A percentile compares a stretch with the other conserved stretches of the same genome.
phyloP scores from a whole-genome alignment of 495 filamentous ascomycete genomes.

The Podospora comata region DNA sequence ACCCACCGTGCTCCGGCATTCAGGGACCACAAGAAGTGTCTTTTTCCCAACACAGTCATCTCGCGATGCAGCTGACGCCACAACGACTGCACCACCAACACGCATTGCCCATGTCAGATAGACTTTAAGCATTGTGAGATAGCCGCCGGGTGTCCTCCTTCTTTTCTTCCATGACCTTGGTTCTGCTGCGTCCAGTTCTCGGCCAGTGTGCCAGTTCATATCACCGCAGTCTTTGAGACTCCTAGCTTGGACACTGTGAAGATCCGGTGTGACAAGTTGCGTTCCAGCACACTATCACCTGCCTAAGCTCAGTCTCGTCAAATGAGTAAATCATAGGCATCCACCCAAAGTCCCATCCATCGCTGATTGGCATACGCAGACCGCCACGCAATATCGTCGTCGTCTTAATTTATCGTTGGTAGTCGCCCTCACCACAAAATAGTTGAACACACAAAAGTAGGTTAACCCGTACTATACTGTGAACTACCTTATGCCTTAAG shows the following conservation, averaged over 20 bases:
- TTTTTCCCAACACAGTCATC: not conserved
- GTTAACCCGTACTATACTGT: too few relatives aligned
- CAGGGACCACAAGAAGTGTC: not conserved
- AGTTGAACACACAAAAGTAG: too few relatives aligned
- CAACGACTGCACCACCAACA: not conserved
- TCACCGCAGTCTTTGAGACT: too few relatives aligned
- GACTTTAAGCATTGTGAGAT: not conserved
- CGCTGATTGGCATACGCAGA: not conserved
- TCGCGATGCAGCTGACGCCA: not conserved
- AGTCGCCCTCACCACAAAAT: too few relatives aligned
- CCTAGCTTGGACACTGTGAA: not conserved
- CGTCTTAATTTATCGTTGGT: not conserved
- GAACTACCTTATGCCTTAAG: too few relatives aligned
- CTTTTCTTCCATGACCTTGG: not conserved
- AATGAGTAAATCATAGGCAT: not conserved
- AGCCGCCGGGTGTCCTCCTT: not conserved
- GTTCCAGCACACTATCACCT: not conserved
- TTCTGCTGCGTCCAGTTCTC: not conserved
- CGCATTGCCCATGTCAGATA: not conserved
- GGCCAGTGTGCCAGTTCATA: too few relatives aligned
- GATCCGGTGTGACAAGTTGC: not conserved
- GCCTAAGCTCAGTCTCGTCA: not conserved
- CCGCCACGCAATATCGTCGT: not conserved
- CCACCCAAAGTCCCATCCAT: not conserved
- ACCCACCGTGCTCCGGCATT: not conserved